These are phyloP conservation scores for Chrysoporthe austroafricana DNA, from an alignment of 2,329 filamentous ascomycete species.

Conservation along the genomic window DNA sequence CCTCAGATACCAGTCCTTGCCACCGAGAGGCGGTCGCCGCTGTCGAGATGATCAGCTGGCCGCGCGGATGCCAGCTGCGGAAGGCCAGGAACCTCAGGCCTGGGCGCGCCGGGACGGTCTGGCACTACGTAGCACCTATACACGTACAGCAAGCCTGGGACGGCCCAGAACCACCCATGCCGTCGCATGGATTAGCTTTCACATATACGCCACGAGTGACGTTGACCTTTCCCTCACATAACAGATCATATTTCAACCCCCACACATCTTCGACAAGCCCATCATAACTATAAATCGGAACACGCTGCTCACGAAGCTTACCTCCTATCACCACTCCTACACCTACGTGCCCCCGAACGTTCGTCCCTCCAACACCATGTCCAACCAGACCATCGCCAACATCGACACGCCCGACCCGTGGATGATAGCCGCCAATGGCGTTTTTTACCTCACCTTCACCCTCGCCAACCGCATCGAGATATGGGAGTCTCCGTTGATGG, in stretches of 20 bases:
- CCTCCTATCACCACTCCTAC: background rate
- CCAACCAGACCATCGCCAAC: conserved; percentile 36
- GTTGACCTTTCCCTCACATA: background rate
- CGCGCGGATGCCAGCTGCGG: background rate
- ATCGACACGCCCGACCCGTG: conserved; percentile 39
- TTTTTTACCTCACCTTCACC: conserved; percentile 35
- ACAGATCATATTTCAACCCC: background rate
- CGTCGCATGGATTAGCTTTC: background rate
- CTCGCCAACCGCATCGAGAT: conserved; percentile 42
- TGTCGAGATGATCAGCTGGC: background rate
- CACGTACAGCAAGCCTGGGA: background rate
- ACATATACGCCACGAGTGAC: conserved; percentile 1
- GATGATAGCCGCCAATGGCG: conserved; percentile 34
- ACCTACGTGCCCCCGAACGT: background rate
- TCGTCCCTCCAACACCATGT: conserved; percentile 32
- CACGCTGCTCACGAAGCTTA: background rate
- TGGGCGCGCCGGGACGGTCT: background rate
- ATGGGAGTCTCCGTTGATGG: conserved; percentile 37
- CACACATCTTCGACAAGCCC: background rate
- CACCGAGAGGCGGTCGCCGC: background rate
- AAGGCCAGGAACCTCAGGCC: background rate
- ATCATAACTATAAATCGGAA: background rate
- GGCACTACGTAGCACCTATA: background rate
- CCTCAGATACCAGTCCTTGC: background rate
- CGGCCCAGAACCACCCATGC: background rate